These are phyloP conservation scores for Xerocomus brunneocitrinus DNA, from an alignment of 768 basidiomycete species.

Conservation along the genomic window DNA sequence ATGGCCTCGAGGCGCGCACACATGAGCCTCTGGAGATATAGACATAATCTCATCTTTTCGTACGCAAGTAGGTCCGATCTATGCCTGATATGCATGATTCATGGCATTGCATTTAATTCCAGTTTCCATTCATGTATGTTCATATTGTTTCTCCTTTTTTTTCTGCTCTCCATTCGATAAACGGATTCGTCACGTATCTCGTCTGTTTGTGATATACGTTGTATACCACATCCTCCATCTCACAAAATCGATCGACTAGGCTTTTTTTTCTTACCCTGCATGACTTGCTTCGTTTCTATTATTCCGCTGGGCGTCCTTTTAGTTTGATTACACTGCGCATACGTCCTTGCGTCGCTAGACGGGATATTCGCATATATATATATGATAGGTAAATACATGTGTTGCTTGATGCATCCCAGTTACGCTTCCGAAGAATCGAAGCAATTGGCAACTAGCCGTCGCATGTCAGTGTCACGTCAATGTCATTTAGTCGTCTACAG, in stretches of 20 bases:
- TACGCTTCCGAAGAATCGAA: not conserved
- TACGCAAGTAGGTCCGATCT: constrained; percentile 22
- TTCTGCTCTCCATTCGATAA: constrained; percentile 15
- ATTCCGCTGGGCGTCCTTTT: not conserved
- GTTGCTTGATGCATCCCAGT: constrained; percentile 26
- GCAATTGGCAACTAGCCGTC: not conserved
- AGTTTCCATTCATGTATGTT: constrained; percentile 14
- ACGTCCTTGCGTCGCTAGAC: not conserved
- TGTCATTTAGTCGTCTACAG: not conserved
- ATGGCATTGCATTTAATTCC: constrained; percentile 19
- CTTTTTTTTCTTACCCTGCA: not conserved
- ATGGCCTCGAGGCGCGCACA: constrained; percentile 75
- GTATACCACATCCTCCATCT: constrained; percentile 26
- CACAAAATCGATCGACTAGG: constrained; percentile 14
- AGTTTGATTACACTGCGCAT: not conserved
- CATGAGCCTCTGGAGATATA: constrained; percentile 86
- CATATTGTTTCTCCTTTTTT: constrained; percentile 6
- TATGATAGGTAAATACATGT: constrained; percentile 23
- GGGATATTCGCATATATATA: constrained; percentile 11
- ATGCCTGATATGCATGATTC: constrained; percentile 23
- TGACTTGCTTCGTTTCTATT: constrained; percentile 1
- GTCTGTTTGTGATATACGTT: constrained; percentile 15
- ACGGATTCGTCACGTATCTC: constrained; percentile 5
- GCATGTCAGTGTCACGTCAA: not conserved
- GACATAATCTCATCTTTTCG: constrained; percentile 6